Evolutionary conservation across 2,329 filamentous ascomycete genomes (phyloP).

Genomic region (Graphilbum ipis-grandicollis): DNA sequence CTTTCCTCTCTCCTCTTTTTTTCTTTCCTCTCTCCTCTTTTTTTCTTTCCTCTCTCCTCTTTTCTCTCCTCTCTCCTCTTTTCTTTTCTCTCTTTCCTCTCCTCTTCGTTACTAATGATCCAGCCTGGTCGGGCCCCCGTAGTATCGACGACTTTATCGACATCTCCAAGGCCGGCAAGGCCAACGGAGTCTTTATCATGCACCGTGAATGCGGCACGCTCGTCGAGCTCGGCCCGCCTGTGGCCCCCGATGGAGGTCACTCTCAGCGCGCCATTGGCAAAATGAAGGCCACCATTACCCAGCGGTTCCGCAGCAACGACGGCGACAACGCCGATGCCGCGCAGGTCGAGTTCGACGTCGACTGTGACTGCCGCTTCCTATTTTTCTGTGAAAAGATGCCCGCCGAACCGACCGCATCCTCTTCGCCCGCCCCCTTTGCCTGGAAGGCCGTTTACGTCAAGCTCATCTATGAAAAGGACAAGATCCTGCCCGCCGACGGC

Average conservation of each 20-base stretch:
- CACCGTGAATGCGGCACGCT: constrained; percentile 25
- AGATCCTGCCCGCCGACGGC: constrained; percentile 27
- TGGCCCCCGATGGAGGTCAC: too few relatives aligned
- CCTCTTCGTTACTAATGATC: not conserved
- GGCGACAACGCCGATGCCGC: not conserved
- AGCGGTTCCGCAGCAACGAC: constrained; percentile 20
- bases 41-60: not conserved
- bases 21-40: not conserved
- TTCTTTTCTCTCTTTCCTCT: not conserved
- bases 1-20: not conserved
- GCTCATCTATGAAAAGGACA: constrained; percentile 32
- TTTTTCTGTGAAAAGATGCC: constrained; percentile 23
- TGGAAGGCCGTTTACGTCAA: constrained; percentile 29
- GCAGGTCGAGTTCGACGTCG: constrained; percentile 23
- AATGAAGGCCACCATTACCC: constrained; percentile 29
- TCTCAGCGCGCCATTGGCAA: too few relatives aligned
- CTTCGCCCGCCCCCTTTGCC: not conserved
- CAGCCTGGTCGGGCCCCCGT: constrained; percentile 28
- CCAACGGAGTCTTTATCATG: constrained; percentile 36
- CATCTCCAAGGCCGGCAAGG: constrained; percentile 31
- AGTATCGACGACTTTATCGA: constrained; percentile 28
- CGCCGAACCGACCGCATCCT: too few relatives aligned
- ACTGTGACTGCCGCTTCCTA: constrained; percentile 32
- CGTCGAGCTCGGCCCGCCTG: constrained; percentile 11
- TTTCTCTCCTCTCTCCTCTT: not conserved